phyloP scores from a whole-genome alignment of 2,329 filamentous ascomycete species.

The Monosporascus sp. region DNA sequence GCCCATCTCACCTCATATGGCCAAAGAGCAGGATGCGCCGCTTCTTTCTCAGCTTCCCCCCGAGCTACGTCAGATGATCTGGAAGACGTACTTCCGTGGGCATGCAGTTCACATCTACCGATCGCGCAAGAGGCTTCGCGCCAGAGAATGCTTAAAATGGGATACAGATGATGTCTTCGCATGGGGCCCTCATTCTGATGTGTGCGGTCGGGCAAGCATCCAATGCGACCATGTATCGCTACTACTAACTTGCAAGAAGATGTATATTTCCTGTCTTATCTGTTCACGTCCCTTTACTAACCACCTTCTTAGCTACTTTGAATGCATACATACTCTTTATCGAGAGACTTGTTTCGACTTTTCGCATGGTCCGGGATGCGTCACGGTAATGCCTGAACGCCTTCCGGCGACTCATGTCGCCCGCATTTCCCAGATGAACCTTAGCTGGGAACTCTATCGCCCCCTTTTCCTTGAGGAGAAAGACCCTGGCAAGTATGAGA shows the following conservation, averaged over 20 bases:
- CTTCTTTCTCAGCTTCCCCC: slow-evolving; percentile 8
- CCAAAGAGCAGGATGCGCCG: slow-evolving; percentile 9
- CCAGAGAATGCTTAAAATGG: slow-evolving; percentile 7
- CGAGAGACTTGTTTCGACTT: slow-evolving; percentile 12
- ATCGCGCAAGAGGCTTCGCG: slow-evolving; percentile 2
- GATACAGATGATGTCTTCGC: background rate
- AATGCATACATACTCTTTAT: slow-evolving; percentile 10
- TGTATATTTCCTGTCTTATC: slow-evolving; percentile 7
- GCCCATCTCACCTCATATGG: slow-evolving; percentile 11
- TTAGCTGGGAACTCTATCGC: slow-evolving; percentile 1
- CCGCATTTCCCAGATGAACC: slow-evolving; percentile 4
- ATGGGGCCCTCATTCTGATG: slow-evolving; percentile 1
- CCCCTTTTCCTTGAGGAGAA: slow-evolving; percentile 1
- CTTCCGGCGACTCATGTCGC: slow-evolving; percentile 4
- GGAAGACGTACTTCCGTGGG: slow-evolving; percentile 9
- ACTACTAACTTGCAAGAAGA: slow-evolving; percentile 10
- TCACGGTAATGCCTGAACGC: slow-evolving; percentile 1
- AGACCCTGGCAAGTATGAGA: slow-evolving; percentile 1
- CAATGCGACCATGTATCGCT: slow-evolving; percentile 7
- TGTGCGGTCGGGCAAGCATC: background rate
- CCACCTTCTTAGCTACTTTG: slow-evolving; percentile 8
- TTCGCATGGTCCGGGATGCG: slow-evolving; percentile 1
- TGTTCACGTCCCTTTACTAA: slow-evolving; percentile 4
- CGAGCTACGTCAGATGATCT: slow-evolving; percentile 11
- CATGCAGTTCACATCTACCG: slow-evolving; percentile 8